Conservation (phyloP, 768 basidiomycete species). For the Lactarius tabidus region DNA sequence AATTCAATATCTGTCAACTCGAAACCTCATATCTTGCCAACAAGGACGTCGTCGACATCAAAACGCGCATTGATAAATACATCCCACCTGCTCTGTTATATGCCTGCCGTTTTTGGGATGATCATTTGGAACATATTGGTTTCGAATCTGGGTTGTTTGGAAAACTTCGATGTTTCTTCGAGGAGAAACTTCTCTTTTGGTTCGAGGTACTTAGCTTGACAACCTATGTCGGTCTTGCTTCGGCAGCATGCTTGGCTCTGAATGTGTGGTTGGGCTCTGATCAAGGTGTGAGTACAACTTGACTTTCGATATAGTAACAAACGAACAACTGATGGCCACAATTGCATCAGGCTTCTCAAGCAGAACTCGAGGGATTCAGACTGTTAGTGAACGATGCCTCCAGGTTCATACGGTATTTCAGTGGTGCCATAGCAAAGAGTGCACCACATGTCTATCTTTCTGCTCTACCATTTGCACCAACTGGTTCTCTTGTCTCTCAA, state of each 20-base stretch:
- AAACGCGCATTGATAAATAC: neutral
- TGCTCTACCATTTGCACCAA: neutral
- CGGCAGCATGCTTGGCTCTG: neutral
- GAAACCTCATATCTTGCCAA: neutral
- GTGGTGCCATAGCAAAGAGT: neutral
- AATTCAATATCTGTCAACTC: neutral
- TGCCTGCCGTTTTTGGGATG: neutral
- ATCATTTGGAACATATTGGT: neutral
- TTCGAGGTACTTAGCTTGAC: neutral
- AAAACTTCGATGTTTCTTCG: neutral
- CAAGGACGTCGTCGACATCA: neutral
- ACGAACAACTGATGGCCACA: neutral
- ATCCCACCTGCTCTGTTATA: neutral
- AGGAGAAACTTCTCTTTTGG: neutral
- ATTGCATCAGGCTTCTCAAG: neutral
- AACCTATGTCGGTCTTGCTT: neutral
- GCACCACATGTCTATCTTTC: neutral
- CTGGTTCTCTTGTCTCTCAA: neutral
- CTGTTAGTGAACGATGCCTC: neutral
- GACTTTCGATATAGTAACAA: neutral
- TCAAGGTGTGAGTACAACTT: neutral
- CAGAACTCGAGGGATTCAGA: neutral
- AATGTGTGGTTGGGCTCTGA: neutral
- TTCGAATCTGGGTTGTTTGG: neutral
- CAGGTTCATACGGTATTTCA: neutral